phyloP scores from a whole-genome alignment of 2,329 filamentous ascomycete genomes.

The Cladophialophora carrionii region DNA sequence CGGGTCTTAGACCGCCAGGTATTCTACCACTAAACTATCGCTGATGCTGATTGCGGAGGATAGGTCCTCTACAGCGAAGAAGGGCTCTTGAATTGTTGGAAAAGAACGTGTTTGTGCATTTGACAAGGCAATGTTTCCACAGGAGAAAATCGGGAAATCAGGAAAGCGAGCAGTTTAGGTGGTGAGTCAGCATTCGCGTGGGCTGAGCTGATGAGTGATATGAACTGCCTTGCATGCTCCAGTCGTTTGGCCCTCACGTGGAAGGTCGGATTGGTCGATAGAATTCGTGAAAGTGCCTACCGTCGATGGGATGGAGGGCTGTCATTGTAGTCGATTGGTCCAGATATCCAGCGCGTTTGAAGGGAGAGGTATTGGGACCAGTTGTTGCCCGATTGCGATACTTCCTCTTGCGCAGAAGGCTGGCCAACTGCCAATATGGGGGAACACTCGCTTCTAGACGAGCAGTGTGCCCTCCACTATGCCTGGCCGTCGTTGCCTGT shows the following conservation, averaged over 20 bases:
- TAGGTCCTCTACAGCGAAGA: not conserved
- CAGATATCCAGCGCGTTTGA: not conserved
- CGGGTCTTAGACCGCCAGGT: slow-evolving; percentile 24
- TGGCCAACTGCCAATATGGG: not conserved
- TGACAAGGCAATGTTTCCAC: not conserved
- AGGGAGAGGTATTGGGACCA: not conserved
- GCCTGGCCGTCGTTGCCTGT: not conserved
- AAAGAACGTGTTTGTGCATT: slow-evolving; percentile 7
- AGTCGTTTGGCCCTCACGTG: slow-evolving; percentile 1
- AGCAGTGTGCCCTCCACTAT: not conserved
- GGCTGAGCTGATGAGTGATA: slow-evolving; percentile 10
- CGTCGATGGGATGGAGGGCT: not conserved
- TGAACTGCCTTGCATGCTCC: not conserved
- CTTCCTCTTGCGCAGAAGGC: not conserved
- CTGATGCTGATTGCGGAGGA: slow-evolving; percentile 6
- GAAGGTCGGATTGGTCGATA: not conserved
- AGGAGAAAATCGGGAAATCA: slow-evolving; percentile 2
- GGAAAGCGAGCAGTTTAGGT: not conserved
- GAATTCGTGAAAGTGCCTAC: not conserved
- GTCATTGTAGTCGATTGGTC: not conserved
- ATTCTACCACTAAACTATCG: slow-evolving; percentile 31
- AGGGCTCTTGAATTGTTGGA: slow-evolving; percentile 11
- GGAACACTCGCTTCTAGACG: not conserved
- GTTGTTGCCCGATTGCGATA: not conserved
- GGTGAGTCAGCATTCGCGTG: slow-evolving; percentile 13